phyloP scores from a whole-genome alignment of 805 yeast genomes.

The Candida vartiovaarae region DNA sequence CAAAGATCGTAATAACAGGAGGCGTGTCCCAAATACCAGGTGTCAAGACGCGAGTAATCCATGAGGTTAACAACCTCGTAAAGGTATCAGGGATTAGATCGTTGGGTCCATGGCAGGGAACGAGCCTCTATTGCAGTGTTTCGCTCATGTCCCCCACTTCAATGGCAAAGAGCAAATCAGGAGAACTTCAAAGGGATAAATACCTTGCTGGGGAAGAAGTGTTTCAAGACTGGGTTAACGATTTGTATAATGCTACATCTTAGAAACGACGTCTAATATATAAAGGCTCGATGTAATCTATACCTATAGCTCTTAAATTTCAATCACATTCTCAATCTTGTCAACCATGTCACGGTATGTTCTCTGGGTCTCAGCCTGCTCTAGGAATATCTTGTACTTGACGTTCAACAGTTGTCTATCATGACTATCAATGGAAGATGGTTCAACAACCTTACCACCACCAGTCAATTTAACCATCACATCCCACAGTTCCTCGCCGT shows the following conservation, averaged over 20 bases:
- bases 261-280: too few relatives aligned
- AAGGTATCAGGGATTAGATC: conserved; percentile 7
- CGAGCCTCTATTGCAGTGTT: conserved; percentile 22
- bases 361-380: conserved; percentile 78
- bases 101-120: conserved; percentile 22
- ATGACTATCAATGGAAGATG: conserved; percentile 48
- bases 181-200: conserved; percentile 19
- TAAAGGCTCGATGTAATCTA: too few relatives aligned
- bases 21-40: conserved; percentile 21
- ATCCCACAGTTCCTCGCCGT: conserved; percentile 71
- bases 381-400: conserved; percentile 81
- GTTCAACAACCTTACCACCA: conserved; percentile 71
- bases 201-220: conserved; percentile 15
- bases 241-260: neutral
- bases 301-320: neutral
- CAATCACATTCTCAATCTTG: conserved; percentile 24
- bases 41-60: conserved; percentile 12
- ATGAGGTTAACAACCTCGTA: conserved; percentile 3
- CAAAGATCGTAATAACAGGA: conserved; percentile 20
- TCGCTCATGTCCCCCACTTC: conserved; percentile 12
- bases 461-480: conserved; percentile 83
- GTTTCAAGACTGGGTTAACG: conserved; percentile 20
- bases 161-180: conserved; percentile 1
- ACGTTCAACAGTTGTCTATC: conserved; percentile 67
- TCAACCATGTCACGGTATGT: conserved; percentile 69